Base-by-base conservation (phyloP, 306 rosid species). In the Fragaria vesca region DNA sequence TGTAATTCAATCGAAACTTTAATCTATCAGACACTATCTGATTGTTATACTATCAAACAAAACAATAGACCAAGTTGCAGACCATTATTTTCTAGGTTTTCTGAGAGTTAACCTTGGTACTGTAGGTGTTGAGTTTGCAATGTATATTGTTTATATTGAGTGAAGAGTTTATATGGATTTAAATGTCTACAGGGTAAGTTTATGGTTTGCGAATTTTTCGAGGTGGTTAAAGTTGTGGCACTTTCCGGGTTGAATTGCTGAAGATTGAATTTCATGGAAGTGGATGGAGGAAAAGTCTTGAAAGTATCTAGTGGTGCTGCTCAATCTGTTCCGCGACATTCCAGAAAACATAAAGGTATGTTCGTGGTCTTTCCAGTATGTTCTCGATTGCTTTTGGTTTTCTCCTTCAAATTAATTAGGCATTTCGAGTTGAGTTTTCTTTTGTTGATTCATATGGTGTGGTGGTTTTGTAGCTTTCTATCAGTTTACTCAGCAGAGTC, bases 401-500 rank as follows among this genome's bases (percentile, higher is more conserved):
- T 73, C 66, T 73, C 66, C 26, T 60, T 10, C 42, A 72, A 57
- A 32, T 48, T 18, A 9, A 4, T 30, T 28, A 47, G 47, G 45
- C 32, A 48, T 13, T 71, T 71, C 17, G 34, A 28, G 30, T 24
- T 21, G 16, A 24, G 1, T 73, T 30, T 17, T n/a, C 47, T 13
- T 17, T 46, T 71, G 15, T 58, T 76, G 36, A 48, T 60, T 8
- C 34, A 58, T 67, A 18, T 73, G 8, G 42, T 40, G n/a, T 78
- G 85, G 76, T 76, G 71, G 9, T 76, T 78, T 75, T 83, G 84
- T 90, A 95, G 97, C 90, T 73, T 79, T 81, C 21, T 57, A 86
- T 85, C 95, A 78, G 81, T 95, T 95, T 84, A 87, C 82, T 66
- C 98, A 95, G 90, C 98, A 95, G 84, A 91, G 72, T 66, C 98